Conservation (phyloP, 2,329 filamentous ascomycete species). For the Ustulina deusta region DNA sequence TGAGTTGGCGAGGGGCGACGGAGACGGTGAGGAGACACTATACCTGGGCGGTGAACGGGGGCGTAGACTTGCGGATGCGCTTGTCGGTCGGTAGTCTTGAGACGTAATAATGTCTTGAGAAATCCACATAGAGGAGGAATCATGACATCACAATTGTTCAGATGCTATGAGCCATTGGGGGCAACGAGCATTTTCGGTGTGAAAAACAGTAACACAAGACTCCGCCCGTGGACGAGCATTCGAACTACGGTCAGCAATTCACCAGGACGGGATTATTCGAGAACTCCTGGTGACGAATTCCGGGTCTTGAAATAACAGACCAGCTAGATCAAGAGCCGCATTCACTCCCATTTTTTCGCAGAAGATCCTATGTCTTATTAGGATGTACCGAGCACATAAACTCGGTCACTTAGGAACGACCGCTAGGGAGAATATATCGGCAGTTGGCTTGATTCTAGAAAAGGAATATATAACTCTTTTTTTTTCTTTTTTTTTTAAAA, state of each 20-base stretch:
- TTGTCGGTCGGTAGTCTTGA: conserved; percentile 48
- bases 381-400: neutral
- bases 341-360: neutral
- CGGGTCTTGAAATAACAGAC: neutral
- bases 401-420: no score
- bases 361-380: neutral
- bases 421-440: no score
- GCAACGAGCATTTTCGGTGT: neutral
- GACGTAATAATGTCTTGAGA: neutral
- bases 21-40: conserved; percentile 66
- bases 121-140: conserved; percentile 10
- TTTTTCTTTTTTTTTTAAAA: no score
- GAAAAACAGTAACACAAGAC: neutral
- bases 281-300: neutral
- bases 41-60: conserved; percentile 71
- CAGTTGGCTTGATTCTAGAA: no score
- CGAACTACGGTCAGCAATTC: neutral
- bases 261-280: neutral
- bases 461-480: no score
- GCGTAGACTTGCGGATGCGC: conserved; percentile 60
- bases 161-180: neutral
- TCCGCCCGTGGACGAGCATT: no score
- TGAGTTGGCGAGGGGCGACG: conserved; percentile 74
- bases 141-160: conserved; percentile 35
- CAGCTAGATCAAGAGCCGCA: neutral